Conservation (phyloP, 352 stramenopile genomes). For the Discostella stelligera region DNA sequence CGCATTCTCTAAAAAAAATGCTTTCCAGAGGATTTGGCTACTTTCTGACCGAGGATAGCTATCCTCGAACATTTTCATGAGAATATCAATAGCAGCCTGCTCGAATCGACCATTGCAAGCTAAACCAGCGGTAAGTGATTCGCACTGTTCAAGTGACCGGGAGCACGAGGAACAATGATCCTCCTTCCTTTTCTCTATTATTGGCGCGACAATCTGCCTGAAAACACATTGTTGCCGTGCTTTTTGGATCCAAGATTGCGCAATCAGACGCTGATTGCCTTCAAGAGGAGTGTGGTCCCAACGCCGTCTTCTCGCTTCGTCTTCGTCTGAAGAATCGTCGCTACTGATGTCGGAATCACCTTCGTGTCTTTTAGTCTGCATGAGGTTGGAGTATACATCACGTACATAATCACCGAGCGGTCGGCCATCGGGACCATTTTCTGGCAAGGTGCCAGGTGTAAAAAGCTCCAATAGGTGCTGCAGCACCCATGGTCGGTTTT, state of each 20-base stretch:
- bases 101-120: conserved; percentile 81
- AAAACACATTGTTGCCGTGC: conserved; percentile 91
- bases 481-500: conserved; percentile 94
- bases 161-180: conserved; percentile 85
- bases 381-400: conserved; percentile 94
- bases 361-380: conserved; percentile 81
- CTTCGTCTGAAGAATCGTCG: conserved; percentile 87
- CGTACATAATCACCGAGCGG: conserved; percentile 92
- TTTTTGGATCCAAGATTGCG: conserved; percentile 90
- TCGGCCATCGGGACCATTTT: conserved; percentile 81
- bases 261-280: conserved; percentile 87
- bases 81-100: conserved; percentile 79
- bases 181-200: conserved; percentile 86
- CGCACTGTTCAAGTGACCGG: conserved; percentile 59
- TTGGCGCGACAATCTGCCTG: conserved; percentile 86
- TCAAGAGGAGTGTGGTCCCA: conserved; percentile 83
- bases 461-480: conserved; percentile 95
- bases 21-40: conserved; percentile 92
- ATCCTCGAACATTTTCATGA: conserved; percentile 80
- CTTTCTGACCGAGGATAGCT: conserved; percentile 87
- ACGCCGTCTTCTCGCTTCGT: conserved; percentile 85
- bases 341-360: conserved; percentile 91
- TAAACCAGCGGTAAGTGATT: conserved; percentile 86
- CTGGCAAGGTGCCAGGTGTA: conserved; percentile 88
- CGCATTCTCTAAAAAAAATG: conserved; percentile 93